Evolutionary conservation across 2,329 filamentous ascomycete genomes (phyloP).

Genomic region (Phialophora macrospora): DNA sequence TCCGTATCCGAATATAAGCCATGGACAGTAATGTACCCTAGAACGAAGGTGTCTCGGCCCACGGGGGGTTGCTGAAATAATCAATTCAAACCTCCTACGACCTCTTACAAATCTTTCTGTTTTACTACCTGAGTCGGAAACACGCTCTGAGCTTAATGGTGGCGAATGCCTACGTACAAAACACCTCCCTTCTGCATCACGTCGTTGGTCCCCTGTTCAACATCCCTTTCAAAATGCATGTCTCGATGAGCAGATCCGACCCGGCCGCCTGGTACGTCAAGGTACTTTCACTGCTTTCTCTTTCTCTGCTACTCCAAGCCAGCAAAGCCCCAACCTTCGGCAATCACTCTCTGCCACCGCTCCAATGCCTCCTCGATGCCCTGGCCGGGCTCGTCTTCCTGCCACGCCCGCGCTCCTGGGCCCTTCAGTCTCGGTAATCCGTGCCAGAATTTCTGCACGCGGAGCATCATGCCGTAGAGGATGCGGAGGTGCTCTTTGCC

Average conservation of each 20-base stretch:
- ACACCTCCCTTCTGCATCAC: neutral
- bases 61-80: neutral
- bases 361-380: constrained; percentile 33
- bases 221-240: neutral
- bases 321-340: constrained; percentile 30
- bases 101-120: neutral
- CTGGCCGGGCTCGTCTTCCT: constrained; percentile 32
- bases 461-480: constrained; percentile 77
- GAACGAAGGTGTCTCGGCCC: neutral
- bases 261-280: neutral
- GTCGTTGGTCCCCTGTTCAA: neutral
- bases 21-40: neutral
- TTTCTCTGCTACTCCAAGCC: constrained; percentile 2
- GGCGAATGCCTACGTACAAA: neutral
- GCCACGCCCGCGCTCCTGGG: constrained; percentile 35
- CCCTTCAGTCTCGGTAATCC: constrained; percentile 37
- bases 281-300: neutral
- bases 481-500: constrained; percentile 74
- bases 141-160: neutral
- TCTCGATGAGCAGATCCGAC: neutral
- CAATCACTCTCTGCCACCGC: constrained; percentile 29
- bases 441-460: constrained; percentile 61
- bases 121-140: neutral
- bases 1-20: neutral
- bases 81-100: neutral